Base-by-base conservation (phyloP, 1,139 yeast genomes). In the Scheffersomyces cryptocercus region DNA sequence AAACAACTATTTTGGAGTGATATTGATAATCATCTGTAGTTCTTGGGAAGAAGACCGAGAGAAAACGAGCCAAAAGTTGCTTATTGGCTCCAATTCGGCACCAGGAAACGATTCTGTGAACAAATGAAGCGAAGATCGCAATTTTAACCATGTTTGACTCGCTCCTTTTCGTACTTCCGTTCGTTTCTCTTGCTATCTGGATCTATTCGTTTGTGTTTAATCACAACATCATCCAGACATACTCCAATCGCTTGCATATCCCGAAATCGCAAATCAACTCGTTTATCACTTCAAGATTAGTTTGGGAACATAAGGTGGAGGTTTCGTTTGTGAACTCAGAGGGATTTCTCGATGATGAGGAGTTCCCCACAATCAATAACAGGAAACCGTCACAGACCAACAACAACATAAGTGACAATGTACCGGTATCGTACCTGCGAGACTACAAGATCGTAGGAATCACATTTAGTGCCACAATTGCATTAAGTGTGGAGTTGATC, bases 401-500 rank as follows among this genome's bases (percentile, higher is more conserved):
- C 15, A 20, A 31, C 11, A 14, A 26, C 6, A 12, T 32, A 4
- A 16, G 24, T 16, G 6, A 16, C 20, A 16, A 16, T 16, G 6
- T 16, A 16, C 20, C 20, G 2, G 1, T 16, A 5, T 16, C 20
- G 20, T 16, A 16, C 6, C 13, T 9, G 26, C 14, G n/a, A 28
- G 30, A 26, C 14, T 31, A 56, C 28, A 37, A 14, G 14, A 42
- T 57, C 5, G 55, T 69, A 4, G 68, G 70, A 2, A 38, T 46
- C 3, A 46, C 68, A 8, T 73, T 73, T 48, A 59, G 70, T 38
- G 36, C 52, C 3, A 61, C 68, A 9, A 48, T 67, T 3, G 53
- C 75, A 12, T 53, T 70, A 11, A 67, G 75, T 39, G 51, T 66
- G 5, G 64, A 64, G 46, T 53, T 73, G 33, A 65, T 69, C 8